Percentiles rank a stretch among this genome's conserved stretches.
phyloP scores from a whole-genome alignment of 1,284 basidiomycete genomes.

The Marasmius fiardii region DNA sequence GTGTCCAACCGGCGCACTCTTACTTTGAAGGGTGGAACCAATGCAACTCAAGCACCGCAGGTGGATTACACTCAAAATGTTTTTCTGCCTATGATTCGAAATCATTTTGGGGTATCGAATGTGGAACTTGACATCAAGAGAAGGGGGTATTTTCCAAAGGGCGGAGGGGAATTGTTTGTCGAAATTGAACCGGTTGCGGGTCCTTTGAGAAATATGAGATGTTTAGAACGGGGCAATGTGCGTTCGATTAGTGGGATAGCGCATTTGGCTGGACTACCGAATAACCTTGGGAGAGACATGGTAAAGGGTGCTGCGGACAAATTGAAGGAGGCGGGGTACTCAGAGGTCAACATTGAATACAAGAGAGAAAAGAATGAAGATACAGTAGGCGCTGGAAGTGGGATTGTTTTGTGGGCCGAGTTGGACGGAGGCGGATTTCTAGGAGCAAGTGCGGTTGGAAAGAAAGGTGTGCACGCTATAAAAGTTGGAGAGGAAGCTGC shows the following conservation, averaged over 20 bases:
- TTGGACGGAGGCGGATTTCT: conserved; percentile 60
- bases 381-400: conserved; percentile 58
- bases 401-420: conserved; percentile 70
- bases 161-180: conserved; percentile 58
- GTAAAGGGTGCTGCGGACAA: conserved; percentile 41
- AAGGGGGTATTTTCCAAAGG: conserved; percentile 68
- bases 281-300: conserved; percentile 50
- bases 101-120: conserved; percentile 45
- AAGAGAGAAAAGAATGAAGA: conserved; percentile 44
- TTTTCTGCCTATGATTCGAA: conserved; percentile 60
- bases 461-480: conserved; percentile 39
- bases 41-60: conserved; percentile 64
- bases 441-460: conserved; percentile 61
- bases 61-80: conserved; percentile 64
- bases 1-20: conserved; percentile 32
- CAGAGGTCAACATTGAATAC: conserved; percentile 37
- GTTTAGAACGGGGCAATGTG: conserved; percentile 54
- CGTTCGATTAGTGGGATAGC: conserved; percentile 49
- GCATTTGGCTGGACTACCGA: conserved; percentile 60
- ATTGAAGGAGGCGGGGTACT: conserved; percentile 31
- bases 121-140: conserved; percentile 42
- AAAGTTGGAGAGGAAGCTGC: conserved; percentile 58
- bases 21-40: conserved; percentile 64
- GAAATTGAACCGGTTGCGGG: conserved; percentile 35
- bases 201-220: conserved; percentile 42